Evolutionary conservation across 1,284 basidiomycete genomes (phyloP).

Genomic region (Trametes pubescens): DNA sequence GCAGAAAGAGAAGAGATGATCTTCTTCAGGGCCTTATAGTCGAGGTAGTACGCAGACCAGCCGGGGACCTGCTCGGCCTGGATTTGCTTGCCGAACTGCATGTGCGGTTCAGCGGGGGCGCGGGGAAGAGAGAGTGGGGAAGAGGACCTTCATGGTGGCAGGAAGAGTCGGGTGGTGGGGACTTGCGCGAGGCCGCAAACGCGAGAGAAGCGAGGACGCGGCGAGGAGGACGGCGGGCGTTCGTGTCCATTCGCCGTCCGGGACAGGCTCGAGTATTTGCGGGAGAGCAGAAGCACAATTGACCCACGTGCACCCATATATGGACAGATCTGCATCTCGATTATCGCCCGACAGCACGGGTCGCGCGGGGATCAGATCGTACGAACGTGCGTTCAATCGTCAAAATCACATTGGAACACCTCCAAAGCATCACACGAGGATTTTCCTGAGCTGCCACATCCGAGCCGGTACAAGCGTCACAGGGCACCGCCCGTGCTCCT

Average conservation of each 20-base stretch:
- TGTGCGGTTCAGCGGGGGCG: constrained; percentile 29
- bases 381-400: constrained; percentile 42
- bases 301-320: constrained; percentile 30
- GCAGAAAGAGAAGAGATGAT: constrained; percentile 98
- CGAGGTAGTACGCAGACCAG: constrained; percentile 96
- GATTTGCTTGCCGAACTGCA: constrained; percentile 97
- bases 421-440: constrained; percentile 84
- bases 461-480: constrained; percentile 82
- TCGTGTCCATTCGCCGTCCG: constrained; percentile 19
- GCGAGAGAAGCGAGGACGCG: not conserved
- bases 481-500: constrained; percentile 83
- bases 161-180: constrained; percentile 15
- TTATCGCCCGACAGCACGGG: constrained; percentile 31
- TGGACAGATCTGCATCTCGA: constrained; percentile 25
- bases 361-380: constrained; percentile 22
- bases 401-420: constrained; percentile 16
- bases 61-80: constrained; percentile 97
- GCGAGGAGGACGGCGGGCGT: not conserved
- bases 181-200: not conserved
- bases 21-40: constrained; percentile 99
- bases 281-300: not conserved
- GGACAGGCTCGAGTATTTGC: constrained; percentile 4
- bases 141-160: constrained; percentile 47
- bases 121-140: constrained; percentile 15
- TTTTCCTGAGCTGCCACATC: constrained; percentile 88